phyloP scores from a whole-genome alignment of 176 grass and related monocot species.

The Lolium multiflorum region DNA sequence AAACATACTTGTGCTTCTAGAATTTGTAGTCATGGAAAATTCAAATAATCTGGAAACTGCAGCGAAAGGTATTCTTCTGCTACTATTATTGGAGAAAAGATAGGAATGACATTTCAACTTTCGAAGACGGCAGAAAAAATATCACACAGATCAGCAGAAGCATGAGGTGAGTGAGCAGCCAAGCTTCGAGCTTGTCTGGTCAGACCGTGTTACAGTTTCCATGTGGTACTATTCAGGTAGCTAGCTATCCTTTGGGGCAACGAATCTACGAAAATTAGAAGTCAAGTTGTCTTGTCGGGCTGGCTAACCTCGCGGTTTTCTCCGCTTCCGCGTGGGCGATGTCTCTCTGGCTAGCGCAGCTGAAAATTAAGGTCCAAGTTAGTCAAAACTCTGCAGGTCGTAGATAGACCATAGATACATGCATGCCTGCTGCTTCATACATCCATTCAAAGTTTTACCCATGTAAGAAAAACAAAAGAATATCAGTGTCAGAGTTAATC shows the following conservation, averaged over 20 bases:
- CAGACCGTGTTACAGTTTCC: neutral
- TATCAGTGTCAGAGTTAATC: no score
- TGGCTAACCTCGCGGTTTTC: neutral
- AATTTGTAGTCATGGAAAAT: no score
- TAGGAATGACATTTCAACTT: no score
- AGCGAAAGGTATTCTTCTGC: no score
- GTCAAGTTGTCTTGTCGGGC: neutral
- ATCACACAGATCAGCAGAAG: no score
- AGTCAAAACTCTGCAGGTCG: neutral
- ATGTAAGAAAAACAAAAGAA: no score
- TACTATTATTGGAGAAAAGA: no score
- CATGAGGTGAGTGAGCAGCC: no score
- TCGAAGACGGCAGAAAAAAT: no score
- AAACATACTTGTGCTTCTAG: no score
- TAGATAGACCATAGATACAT: neutral
- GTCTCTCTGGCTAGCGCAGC: neutral
- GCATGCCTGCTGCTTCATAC: neutral
- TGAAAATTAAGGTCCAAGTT: neutral
- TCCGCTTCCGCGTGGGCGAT: neutral
- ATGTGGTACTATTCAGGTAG: neutral
- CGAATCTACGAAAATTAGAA: neutral
- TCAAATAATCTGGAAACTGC: no score
- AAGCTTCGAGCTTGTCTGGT: no score
- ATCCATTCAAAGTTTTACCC: neutral
- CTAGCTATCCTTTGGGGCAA: neutral